Base-by-base conservation (phyloP, 106 monocot genomes). In the Ottelia alismoides region DNA sequence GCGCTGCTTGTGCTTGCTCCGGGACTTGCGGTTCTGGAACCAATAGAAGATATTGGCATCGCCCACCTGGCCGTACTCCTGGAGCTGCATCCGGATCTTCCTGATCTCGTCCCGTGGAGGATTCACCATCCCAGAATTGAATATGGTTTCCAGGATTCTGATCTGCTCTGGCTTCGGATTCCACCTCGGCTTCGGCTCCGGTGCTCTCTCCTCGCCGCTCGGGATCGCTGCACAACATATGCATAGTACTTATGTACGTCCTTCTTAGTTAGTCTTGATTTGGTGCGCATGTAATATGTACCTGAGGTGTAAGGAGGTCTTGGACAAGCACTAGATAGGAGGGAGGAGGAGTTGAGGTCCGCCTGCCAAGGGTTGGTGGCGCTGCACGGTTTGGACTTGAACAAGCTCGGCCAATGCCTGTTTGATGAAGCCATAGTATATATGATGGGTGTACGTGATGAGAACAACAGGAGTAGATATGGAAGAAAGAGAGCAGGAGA, bases 331-430 rank as follows among this genome's bases (percentile, higher is more conserved):
- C 28, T 31, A 16, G 81, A 64, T 20, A 78, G 43, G 52, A 76
- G 73, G 20, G 92, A 53, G 5, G 92, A 68, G 10, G 74, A 27
- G 76, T 60, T 88, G 62, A 82, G 74, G 79, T 89, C 89, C 67
- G 78, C 76, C 76, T 84, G 80, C 78, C 82, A 79, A 54, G 79
- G 88, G 69, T 78, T 74, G 51, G 73, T 66, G 45, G 62, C 3
- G 70, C 31, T 71, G 75, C 83, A 84, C 30, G 88, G 88, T 54
- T 85, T 96, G 73, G 96, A 85, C 61, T 89, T 96, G 96, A 89
- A 96, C 85, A 96, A 48, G 65, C 96, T 96, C 6, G 96, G 96
- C 96, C 96, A 96, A 79, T 96, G 84, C 53, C 89, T 82, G 79
- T 96, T 96, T 31, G 96, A 79, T 58, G 96, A 96, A 52, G 89